Percentiles rank a stretch among this genome's conserved stretches.
phyloP scores from a whole-genome alignment of 768 basidiomycete genomes.

The Lentinus tigrinus region DNA sequence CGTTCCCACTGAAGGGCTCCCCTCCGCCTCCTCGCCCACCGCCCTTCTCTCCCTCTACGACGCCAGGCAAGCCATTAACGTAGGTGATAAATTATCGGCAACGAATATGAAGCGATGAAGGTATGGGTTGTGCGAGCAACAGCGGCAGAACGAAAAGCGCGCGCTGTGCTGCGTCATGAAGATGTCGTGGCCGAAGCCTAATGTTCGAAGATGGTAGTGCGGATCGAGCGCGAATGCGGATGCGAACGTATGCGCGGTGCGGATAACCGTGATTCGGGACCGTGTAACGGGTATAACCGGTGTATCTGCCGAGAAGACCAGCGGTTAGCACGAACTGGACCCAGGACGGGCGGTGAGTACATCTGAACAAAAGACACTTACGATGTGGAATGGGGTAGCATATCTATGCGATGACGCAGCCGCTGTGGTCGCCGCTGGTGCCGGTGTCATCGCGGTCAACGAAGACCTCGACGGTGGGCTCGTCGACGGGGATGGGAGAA shows the following conservation, averaged over 20 bases:
- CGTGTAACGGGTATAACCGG: not conserved
- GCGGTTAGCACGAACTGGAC: too few species aligned
- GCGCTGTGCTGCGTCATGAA: slow-evolving; percentile 1
- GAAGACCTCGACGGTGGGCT: slow-evolving; percentile 12
- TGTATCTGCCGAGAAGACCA: not conserved
- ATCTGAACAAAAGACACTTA: not conserved
- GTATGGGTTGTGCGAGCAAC: not conserved
- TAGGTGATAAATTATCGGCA: slow-evolving; percentile 11
- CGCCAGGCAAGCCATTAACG: not conserved
- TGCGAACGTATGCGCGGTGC: not conserved
- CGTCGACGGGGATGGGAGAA: slow-evolving; percentile 16
- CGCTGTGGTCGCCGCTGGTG: slow-evolving; percentile 4
- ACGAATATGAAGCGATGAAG: not conserved
- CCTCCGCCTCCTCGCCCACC: not conserved
- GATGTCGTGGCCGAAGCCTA: not conserved
- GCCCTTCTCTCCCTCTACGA: not conserved
- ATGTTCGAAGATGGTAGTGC: not conserved
- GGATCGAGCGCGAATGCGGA: not conserved
- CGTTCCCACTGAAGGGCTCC: too few species aligned
- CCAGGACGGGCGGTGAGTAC: not conserved
- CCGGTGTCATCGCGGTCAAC: slow-evolving; percentile 12
- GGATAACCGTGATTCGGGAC: not conserved
- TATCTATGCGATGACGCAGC: slow-evolving; percentile 17
- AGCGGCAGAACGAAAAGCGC: slow-evolving; percentile 7
- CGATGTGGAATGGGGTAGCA: not conserved